Percentiles rank a stretch among this genome's conserved stretches.
These are phyloP conservation scores for Pleurotus djamor DNA, from an alignment of 768 basidiomycete genomes.

Conservation along the genomic window DNA sequence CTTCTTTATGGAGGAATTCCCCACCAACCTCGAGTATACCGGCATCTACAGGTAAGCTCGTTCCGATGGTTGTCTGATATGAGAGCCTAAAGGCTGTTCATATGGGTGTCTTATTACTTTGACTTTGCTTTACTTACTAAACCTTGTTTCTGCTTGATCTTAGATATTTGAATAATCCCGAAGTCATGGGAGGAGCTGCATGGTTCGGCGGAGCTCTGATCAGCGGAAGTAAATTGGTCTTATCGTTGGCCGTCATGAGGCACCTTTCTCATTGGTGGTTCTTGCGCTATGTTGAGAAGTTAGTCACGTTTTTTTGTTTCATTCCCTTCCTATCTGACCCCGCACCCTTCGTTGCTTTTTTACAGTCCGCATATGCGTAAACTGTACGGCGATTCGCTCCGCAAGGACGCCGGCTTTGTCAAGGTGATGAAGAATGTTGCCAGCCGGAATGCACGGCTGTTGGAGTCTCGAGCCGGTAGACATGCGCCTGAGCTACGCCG, in stretches of 20 bases:
- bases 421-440: conserved; percentile 98
- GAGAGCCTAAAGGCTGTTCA: no score
- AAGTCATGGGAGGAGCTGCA: conserved; percentile 92
- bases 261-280: conserved; percentile 97
- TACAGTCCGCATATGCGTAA: conserved; percentile 96
- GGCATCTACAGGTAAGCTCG: conserved; percentile 85
- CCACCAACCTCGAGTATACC: conserved; percentile 87
- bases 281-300: conserved; percentile 90
- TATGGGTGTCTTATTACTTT: background rate
- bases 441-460: conserved; percentile 70
- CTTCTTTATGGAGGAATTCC: conserved; percentile 95
- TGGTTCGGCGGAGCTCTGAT: conserved; percentile 94
- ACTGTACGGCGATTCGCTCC: conserved; percentile 88
- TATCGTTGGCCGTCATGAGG: conserved; percentile 78
- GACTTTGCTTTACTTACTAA: background rate
- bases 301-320: conserved; percentile 20
- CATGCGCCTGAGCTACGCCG: conserved; percentile 83
- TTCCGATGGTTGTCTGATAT: background rate
- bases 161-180: conserved; percentile 93
- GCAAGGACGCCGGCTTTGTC: conserved; percentile 96
- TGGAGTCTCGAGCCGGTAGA: conserved; percentile 75
- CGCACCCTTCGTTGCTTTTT: background rate
- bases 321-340: background rate
- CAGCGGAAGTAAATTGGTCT: conserved; percentile 90
- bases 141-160: background rate